Base-by-base conservation (phyloP, 2,329 filamentous ascomycete genomes). In the Neoascochyta sp. region DNA sequence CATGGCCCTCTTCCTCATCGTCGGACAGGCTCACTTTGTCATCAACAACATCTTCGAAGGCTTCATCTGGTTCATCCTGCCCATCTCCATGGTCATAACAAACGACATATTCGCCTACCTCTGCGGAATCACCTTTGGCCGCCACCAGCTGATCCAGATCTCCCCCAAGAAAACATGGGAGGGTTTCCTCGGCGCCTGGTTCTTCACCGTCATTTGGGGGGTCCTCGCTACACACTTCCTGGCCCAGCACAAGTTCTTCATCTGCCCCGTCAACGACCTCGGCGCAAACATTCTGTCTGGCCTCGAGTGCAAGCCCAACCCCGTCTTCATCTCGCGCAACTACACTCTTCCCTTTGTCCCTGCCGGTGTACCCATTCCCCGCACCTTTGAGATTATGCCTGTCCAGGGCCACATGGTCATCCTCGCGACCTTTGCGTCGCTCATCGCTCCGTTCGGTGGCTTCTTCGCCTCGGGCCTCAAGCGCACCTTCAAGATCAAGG, bases 21-120 rank as follows among this genome's bases (percentile, higher is more conserved):
- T 96, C 21, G 89, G 95, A 5, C 89, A 98, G 66, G 89, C 92
- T 9, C 92, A 98, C 64, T 98, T 98, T 64, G 87, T 96, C 69
- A 96, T 98, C 86, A 98, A 98, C 75, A 98, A 98, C 66, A 84
- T 98, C 46, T 93, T 98, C 52, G 92, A 98, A 69, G 92, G 92
- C 69, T 88, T 98, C 85, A 94, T 98, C 62, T 98, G 92, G 92
- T 96, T 98, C 74, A 95, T 96, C 75, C 69, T 98, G 24, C 92
- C 92, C 6, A 89, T 87, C 6, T 83, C 87, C 30, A 77, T 98
- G 51, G 92, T 98, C 62, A 95, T 98, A 60, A 95, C 86, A 43
- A 98, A 98, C 65, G 92, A 98, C 61, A 98, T 98, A 45, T 96
- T 93, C 55, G 92, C 92, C 52, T 98, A 98, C 63, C 80, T 98